Evolutionary conservation across 345 rosid genomes (phyloP), one percentile per base, ranked within the genome.

Genomic region (Mercurialis annua): DNA sequence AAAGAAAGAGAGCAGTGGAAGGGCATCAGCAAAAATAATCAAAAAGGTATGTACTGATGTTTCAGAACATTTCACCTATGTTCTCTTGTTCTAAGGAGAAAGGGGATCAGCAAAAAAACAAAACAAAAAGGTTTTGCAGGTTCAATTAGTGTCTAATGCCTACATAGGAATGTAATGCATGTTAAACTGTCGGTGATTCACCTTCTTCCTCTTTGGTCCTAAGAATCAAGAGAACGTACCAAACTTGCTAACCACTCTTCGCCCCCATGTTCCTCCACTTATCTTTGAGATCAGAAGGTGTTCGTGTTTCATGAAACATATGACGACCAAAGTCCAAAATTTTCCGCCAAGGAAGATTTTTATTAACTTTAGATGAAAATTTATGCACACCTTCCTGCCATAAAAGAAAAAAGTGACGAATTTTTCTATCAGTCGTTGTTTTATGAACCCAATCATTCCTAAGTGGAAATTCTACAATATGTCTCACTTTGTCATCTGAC

Each of bases 261-360:
- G 48, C 64, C 48, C 12, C 29, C 40, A 81, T 76, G 65, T 71
- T 81, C 79, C 84, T 86, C 96, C 96, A 90, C 68, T 90, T 92
- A 70, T 88, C 92, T 76, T 85, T 88, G 43, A 92, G 96, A 77
- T 88, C 97, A 56, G 68, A 17, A 0, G 98, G 89, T 33, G 77
- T 77, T 40, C 97, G 90, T 48, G 81, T 83, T 51, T 62, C 47
- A 34, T 87, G 52, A 50, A 90, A 92, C 64, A 86, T 81, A 26
- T 69, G 73, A 10, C n/a, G 70, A 66, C 98, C 97, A 79, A 79
- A 83, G 21, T 88, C 90, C 76, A 90, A 69, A 65, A 92, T 78
- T 75, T 84, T 93, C 72, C 79, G 81, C 96, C 96, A 93, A 12
- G 98, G 92, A 51, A 88, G 58, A 77, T 90, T 85, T 80, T 82